A percentile compares a stretch with the other conserved stretches of the same genome.
Evolutionary conservation across 345 rosid species (phyloP).

Genomic region (Brassica juncea): DNA sequence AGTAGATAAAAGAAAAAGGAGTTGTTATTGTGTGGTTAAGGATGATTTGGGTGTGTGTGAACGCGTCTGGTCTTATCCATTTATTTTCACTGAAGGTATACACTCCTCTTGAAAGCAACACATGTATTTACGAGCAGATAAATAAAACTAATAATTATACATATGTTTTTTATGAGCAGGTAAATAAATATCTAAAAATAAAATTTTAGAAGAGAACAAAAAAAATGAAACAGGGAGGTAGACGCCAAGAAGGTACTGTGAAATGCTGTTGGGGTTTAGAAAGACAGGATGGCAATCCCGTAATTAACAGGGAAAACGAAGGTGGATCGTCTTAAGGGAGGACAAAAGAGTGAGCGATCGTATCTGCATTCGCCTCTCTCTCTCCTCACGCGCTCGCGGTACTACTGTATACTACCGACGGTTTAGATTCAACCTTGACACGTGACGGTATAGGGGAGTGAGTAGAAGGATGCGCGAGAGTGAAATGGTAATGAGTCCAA

Average conservation of each 20-base stretch:
- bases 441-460: conserved; percentile 3
- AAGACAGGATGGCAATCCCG: conserved; percentile 41
- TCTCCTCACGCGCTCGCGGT: conserved; percentile 22
- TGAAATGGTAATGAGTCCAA: conserved; percentile 14
- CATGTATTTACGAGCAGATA: background rate
- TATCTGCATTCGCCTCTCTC: conserved; percentile 20
- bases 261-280: conserved; percentile 42
- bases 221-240: background rate
- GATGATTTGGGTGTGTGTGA: conserved; percentile 3
- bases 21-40: conserved; percentile 40
- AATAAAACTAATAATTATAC: background rate
- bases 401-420: background rate
- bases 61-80: conserved; percentile 31
- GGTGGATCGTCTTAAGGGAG: conserved; percentile 39
- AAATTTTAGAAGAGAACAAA: background rate
- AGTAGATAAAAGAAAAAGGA: background rate
- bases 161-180: background rate
- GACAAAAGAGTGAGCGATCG: conserved; percentile 34
- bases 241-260: conserved; percentile 23
- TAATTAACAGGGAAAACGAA: conserved; percentile 12
- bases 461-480: conserved; percentile 14
- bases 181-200: background rate
- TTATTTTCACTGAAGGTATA: background rate
- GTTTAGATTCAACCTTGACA: background rate
- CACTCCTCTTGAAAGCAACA: too few species aligned